phyloP scores from a whole-genome alignment of 495 filamentous ascomycete species.

The Choiromyces venosus region DNA sequence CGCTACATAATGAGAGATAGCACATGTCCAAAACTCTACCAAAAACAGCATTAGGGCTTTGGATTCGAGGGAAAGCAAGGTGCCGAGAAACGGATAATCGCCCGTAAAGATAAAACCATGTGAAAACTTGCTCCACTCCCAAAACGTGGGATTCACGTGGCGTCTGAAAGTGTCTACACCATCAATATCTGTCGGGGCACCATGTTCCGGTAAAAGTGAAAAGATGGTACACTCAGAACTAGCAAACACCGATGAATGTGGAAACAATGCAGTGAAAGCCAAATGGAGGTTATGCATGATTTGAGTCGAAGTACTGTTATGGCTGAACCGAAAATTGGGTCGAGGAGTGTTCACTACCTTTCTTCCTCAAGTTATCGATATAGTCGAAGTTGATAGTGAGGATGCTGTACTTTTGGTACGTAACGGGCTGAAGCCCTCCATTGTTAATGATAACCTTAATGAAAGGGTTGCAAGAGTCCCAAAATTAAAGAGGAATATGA shows the following conservation, averaged over 20 bases:
- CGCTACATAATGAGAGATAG: neutral
- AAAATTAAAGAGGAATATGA: neutral
- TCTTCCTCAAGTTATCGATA: neutral
- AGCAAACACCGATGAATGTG: neutral
- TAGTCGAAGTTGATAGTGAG: neutral
- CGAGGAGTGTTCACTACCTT: neutral
- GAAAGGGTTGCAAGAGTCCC: neutral
- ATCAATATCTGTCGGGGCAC: neutral
- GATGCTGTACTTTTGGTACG: neutral
- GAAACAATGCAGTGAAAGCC: neutral
- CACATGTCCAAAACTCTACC: neutral
- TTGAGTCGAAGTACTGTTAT: neutral
- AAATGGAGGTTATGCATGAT: neutral
- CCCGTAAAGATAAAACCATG: neutral
- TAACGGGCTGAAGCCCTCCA: neutral
- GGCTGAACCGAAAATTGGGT: neutral
- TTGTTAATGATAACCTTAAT: neutral
- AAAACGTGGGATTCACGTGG: neutral
- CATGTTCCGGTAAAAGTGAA: neutral
- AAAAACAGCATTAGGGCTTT: neutral
- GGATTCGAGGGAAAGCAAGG: neutral
- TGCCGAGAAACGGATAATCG: neutral
- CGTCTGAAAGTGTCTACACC: neutral
- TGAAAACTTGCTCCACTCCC: neutral
- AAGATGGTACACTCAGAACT: neutral